Conservation (phyloP, 768 basidiomycete species). For the Phaffia tasmanica region DNA sequence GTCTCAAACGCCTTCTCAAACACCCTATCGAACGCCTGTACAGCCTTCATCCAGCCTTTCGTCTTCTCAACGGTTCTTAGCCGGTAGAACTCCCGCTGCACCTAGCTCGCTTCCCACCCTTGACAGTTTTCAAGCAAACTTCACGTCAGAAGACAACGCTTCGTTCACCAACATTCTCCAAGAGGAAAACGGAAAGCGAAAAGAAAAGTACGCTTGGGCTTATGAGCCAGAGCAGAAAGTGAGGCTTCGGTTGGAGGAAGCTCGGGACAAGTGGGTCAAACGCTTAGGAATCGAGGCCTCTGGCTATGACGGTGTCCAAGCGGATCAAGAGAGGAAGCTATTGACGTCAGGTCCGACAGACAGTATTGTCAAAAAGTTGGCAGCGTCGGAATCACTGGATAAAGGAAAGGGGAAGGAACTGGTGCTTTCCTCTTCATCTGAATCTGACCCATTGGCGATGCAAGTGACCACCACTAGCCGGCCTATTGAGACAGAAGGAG, state of each 20-base stretch:
- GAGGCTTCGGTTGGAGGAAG: conserved; percentile 52
- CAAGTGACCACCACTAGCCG: not conserved
- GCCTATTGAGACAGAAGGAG: not conserved
- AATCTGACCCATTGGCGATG: not conserved
- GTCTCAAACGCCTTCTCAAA: conserved; percentile 13
- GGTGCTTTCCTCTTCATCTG: conserved; percentile 1
- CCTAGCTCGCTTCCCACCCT: conserved; percentile 36
- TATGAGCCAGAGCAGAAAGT: conserved; percentile 83
- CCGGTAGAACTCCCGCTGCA: too few species aligned
- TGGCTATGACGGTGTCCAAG: conserved; percentile 14
- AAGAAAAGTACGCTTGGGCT: conserved; percentile 80
- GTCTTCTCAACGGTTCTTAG: not conserved
- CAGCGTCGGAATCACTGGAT: conserved; percentile 5
- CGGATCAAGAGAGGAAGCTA: conserved; percentile 1
- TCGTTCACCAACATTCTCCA: conserved; percentile 89
- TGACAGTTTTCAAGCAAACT: conserved; percentile 77
- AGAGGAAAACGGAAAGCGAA: conserved; percentile 67
- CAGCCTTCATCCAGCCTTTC: conserved; percentile 42
- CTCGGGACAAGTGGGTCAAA: conserved; percentile 54
- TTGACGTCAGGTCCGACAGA: not conserved
- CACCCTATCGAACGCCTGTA: conserved; percentile 1
- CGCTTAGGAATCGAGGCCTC: conserved; percentile 29
- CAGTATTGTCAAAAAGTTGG: not conserved
- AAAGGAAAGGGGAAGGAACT: not conserved
- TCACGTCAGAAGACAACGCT: conserved; percentile 94